A percentile compares a stretch with the other conserved stretches of the same genome.
These are phyloP conservation scores for Solanum tarapatanum DNA, from an alignment of 257 asterid species.

Conservation along the genomic window DNA sequence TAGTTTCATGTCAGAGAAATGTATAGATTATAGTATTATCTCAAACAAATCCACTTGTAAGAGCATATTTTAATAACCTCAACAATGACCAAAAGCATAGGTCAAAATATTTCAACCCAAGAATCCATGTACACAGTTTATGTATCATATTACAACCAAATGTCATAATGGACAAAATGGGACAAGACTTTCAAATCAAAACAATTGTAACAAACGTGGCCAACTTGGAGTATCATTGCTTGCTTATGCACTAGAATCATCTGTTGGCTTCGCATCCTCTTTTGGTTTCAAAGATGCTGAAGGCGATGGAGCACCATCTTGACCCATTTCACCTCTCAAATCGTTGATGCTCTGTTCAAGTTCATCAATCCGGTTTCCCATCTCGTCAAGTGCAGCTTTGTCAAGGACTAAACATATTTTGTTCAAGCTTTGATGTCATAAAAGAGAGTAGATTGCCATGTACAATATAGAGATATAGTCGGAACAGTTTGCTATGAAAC, in stretches of 20 bases:
- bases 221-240: not conserved
- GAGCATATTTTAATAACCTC: not conserved
- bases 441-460: not conserved
- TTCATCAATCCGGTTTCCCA: slow-evolving; percentile 84
- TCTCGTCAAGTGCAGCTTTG: slow-evolving; percentile 65
- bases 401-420: slow-evolving; percentile 27
- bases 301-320: slow-evolving; percentile 72
- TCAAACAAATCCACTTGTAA: not conserved
- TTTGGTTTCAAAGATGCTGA: slow-evolving; percentile 39
- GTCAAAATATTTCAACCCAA: not conserved
- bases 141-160: not conserved
- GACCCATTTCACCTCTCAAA: slow-evolving; percentile 80
- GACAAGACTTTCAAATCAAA: not conserved
- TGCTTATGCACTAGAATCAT: slow-evolving; percentile 29
- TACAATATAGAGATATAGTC: not conserved
- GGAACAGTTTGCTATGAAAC: not conserved
- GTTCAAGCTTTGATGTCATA: not conserved
- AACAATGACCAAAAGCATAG: not conserved
- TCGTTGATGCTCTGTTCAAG: slow-evolving; percentile 86
- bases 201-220: not conserved
- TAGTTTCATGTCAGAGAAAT: not conserved
- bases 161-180: not conserved
- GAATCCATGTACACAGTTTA: not conserved
- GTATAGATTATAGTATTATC: not conserved
- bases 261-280: slow-evolving; percentile 42